Evolutionary conservation across 2,329 filamentous ascomycete species (phyloP).

Genomic region (Rhinocladiella mackenziei): DNA sequence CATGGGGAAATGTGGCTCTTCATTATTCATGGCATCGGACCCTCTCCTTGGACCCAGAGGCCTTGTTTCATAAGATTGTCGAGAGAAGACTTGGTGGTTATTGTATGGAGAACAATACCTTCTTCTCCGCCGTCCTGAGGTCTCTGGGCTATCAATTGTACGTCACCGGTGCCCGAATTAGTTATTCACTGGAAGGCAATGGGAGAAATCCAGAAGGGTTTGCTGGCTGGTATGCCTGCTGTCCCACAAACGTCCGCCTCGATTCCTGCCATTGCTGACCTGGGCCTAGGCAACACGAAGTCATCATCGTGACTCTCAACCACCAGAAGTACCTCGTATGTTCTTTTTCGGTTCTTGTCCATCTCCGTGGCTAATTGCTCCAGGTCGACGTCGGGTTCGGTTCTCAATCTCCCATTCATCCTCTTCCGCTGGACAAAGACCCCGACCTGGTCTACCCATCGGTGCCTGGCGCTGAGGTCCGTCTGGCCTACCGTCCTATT

Average conservation of each 20-base stretch:
- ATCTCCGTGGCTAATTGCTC: neutral
- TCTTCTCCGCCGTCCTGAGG: conserved; percentile 51
- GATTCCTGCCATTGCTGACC: neutral
- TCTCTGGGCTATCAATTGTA: conserved; percentile 54
- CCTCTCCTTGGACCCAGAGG: conserved; percentile 48
- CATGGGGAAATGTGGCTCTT: conserved; percentile 56
- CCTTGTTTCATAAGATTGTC: conserved; percentile 53
- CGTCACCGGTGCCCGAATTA: conserved; percentile 52
- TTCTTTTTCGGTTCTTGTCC: neutral
- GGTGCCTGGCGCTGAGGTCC: conserved; percentile 54
- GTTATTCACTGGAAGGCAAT: conserved; percentile 35
- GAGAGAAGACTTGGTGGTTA: conserved; percentile 52
- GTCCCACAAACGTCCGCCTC: neutral
- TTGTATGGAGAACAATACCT: conserved; percentile 58
- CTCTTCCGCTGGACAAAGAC: conserved; percentile 28
- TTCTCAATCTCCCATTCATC: conserved; percentile 29
- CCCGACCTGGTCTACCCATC: conserved; percentile 35
- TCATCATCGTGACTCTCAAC: conserved; percentile 57
- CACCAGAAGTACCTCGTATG: conserved; percentile 42
- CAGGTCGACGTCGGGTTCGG: conserved; percentile 27
- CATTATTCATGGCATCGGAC: conserved; percentile 51
- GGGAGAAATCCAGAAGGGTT: conserved; percentile 38
- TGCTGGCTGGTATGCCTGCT: conserved; percentile 43
- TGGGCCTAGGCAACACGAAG: conserved; percentile 49
- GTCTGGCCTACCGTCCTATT: conserved; percentile 49